Base-by-base conservation (phyloP, 1,139 yeast species). In the Taphrina populina region DNA sequence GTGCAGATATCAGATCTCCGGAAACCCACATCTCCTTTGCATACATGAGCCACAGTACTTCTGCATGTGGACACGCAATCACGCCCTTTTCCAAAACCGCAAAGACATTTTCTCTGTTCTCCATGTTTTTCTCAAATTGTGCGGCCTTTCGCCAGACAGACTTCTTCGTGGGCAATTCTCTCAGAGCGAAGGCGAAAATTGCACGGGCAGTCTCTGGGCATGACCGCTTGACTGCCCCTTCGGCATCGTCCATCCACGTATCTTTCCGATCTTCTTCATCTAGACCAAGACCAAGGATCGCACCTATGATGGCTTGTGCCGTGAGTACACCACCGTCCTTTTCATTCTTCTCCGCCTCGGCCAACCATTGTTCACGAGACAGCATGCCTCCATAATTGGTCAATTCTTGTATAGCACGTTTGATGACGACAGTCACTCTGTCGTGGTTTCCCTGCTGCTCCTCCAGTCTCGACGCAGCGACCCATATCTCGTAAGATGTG, bases 381-480 rank as follows among this genome's bases (percentile, higher is more conserved):
- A 71, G 67, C 19, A 66, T 58, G 7, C 67, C 68, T 1, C 68
- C 67, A 21, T 66, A 63, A 0, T 62, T 62, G 7, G 67, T 67
- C 24, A 73, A 66, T 46, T 79, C 79, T 34, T 73, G 69, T 19
- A 80, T 70, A 4, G 85, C 90, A 60, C 79, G 78, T 6, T 67
- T 70, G 51, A 86, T 65, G 41, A 83, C 64, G 57, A 70, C 73
- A 5, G 64, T 67, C 21, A 81, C 71, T 59, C 76, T 76, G 1
- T 76, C 63, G 56, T 76, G 76, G 21, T 72, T 70, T 5, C 68
- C 71, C 0, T 67, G 66, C 52, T 77, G 73, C 64, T 87, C 95
- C 67, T 88, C 95, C 13, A 88, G 66, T 59, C 81, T 78, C 1
- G 82, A 77, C 1, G 88, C 90, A 0, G 83, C 74, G 1, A 87